Evolutionary conservation across 2,329 filamentous ascomycete species (phyloP), one percentile per base, ranked within the genome.

Genomic region (Dothidotthia symphoricarpi): DNA sequence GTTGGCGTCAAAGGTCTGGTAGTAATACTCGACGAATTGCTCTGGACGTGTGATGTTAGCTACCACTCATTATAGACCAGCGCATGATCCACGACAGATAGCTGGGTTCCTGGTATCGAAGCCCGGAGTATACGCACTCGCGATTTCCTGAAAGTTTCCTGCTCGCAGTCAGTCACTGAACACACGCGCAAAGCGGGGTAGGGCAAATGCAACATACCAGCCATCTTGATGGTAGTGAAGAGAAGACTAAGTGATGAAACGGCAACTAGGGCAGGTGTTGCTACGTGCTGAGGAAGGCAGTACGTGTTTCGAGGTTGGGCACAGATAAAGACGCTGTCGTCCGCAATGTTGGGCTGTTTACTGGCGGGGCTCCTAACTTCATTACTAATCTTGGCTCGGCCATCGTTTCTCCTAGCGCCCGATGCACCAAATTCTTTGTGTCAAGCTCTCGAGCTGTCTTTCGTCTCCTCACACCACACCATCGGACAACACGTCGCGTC

Each of bases 1-100:
- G 70, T 90, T 77, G 45, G 63, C 49, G 68, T 95, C 89, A 71
- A 96, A 95, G 43, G 82, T 83, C 61, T 84, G 76, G 79, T 95
- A 96, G 81, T 96, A 97, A 76, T 85, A 91, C 45, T 83, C 66
- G 53, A 91, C 84, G 71, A 97, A 96, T 72, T 94, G 80, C 68
- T 84, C 90, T 96, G 60, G 43, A 16, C 19, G 9, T 22, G 5
- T 6, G 9, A 22, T 22, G 19, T 22, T 22, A 22, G 19, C 19
- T 22, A 22, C 19, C 5, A 5, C 9, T 22, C 9, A 22, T 22
- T 22, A 22, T 9, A 22, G 9, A 5, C 9, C 9, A 9, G 9
- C 9, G 9, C 5, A 22, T 22, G 5, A 9, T 9, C 19, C 5
- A 9, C 19, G 9, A 22, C 5, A 22, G 5, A 9, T 5, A 22